phyloP scores from a whole-genome alignment of 176 grass and related monocot species.

The Elymus sibiricus region DNA sequence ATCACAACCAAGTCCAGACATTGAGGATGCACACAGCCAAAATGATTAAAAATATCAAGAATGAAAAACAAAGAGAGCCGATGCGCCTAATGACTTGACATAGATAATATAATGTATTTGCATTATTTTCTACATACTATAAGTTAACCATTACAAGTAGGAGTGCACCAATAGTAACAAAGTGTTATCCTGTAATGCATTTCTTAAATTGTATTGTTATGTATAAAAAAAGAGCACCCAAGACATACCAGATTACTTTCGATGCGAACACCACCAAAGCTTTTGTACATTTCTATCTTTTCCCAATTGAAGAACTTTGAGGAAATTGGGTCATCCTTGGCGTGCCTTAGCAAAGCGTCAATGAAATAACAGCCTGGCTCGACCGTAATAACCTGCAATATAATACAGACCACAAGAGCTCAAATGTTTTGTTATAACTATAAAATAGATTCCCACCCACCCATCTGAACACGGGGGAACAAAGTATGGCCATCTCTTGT shows the following conservation, averaged over 20 bases:
- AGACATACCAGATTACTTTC: constrained; percentile 81
- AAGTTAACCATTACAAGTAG: neutral
- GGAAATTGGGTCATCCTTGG: constrained; percentile 37
- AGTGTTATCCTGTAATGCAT: neutral
- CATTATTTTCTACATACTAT: neutral
- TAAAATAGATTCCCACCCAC: neutral
- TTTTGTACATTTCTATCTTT: constrained; percentile 51
- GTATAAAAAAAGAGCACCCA: neutral
- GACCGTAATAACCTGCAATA: constrained; percentile 93
- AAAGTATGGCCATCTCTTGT: constrained; percentile 1
- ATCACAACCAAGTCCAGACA: too few relatives aligned
- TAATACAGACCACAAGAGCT: constrained; percentile 34
- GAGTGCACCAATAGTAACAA: neutral
- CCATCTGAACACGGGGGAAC: neutral
- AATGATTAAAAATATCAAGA: too few relatives aligned
- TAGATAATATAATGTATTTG: too few relatives aligned
- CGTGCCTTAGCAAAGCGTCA: constrained; percentile 55
- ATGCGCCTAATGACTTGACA: too few relatives aligned
- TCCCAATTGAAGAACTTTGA: constrained; percentile 65
- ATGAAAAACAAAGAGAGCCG: too few relatives aligned
- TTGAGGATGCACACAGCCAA: too few relatives aligned
- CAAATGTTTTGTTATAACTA: constrained; percentile 20
- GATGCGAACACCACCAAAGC: constrained; percentile 77
- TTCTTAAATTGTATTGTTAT: neutral
- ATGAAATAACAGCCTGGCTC: constrained; percentile 93